Evolutionary conservation across 164 flowering plant species (phyloP).

Genomic region (Pachysandra terminalis): DNA sequence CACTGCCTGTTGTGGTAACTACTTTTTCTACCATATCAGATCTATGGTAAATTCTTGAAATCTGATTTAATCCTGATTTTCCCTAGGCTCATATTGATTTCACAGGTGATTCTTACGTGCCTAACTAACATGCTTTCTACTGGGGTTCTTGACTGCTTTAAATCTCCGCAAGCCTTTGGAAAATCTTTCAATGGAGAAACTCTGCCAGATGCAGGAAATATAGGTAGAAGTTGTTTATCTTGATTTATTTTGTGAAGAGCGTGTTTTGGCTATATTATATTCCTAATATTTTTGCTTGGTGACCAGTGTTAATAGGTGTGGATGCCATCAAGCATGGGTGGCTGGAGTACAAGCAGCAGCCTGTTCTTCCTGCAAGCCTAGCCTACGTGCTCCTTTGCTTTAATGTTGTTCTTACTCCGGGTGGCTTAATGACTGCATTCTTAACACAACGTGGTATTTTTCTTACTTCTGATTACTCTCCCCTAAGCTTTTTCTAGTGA

Average conservation of each 20-base stretch:
- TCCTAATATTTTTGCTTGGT: conserved; percentile 14
- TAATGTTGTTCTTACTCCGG: conserved; percentile 88
- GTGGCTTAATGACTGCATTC: conserved; percentile 97
- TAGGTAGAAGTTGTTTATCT: conserved; percentile 32
- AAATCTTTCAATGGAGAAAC: conserved; percentile 22
- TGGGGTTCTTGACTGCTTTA: conserved; percentile 88
- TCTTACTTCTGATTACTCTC: conserved; percentile 3
- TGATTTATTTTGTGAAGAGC: not conserved
- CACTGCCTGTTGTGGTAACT: conserved; percentile 80
- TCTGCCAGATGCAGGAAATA: conserved; percentile 29
- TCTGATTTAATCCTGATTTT: not conserved
- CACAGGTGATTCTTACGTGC: conserved; percentile 71
- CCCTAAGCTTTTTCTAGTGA: not conserved
- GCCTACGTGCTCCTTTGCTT: conserved; percentile 91
- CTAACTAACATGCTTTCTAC: conserved; percentile 79
- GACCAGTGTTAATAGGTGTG: conserved; percentile 48
- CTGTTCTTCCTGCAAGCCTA: conserved; percentile 98
- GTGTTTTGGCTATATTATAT: not conserved
- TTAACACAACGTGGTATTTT: conserved; percentile 81
- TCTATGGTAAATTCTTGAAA: not conserved
- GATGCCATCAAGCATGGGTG: conserved; percentile 88
- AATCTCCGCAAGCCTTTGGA: conserved; percentile 39
- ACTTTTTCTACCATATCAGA: conserved; percentile 5
- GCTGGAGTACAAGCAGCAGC: conserved; percentile 87
- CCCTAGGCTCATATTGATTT: conserved; percentile 2